Base-by-base conservation (phyloP, 192 early-diverging fungal species). In the Coemansia sp. region DNA sequence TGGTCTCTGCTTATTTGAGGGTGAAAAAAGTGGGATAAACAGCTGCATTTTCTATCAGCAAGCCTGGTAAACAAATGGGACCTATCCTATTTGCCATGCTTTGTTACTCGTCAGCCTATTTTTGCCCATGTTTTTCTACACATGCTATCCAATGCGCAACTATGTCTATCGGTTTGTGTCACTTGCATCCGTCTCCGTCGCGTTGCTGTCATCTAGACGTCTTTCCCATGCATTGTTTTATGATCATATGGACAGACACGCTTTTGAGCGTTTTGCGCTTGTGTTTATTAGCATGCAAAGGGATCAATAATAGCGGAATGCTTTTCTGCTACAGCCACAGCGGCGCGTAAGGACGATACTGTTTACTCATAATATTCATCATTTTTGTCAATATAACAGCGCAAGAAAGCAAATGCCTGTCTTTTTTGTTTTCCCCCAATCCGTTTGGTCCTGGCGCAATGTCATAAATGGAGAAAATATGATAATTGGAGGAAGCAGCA, bases 401-500 rank as follows among this genome's bases (percentile, higher is more conserved):
- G n/a, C n/a, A n/a, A n/a, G n/a, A n/a, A n/a, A n/a, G n/a, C n/a
- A n/a, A n/a, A n/a, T 32, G 32, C 4, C 1, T 32, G 32, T 32
- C 32, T 32, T 32, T 4, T 4, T 32, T 32, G 32, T 32, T 32
- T n/a, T 52, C 51, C 51, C 51, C 51, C 51, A 54, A 54, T 54
- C 51, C 51, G 21, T 15, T 54, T 54, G 26, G 13, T 54, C 13
- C 21, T 32, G 26, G 8, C 21, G 18, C 6, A 8, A 54, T 26
- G 51, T 54, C 51, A 54, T 54, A 8, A 49, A 54, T 54, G 51
- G 26, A 26, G 21, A 54, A 54, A 26, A 26, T 15, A 54, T 22
- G 47, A 18, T 11, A 8, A 54, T 54, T 54, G 51, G 51, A 54
- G 22, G 22, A 54, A 26, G 51, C 7, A 26, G 22, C 10, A 45